phyloP scores from a whole-genome alignment of 106 monocot species.

The Posidonia australis region DNA sequence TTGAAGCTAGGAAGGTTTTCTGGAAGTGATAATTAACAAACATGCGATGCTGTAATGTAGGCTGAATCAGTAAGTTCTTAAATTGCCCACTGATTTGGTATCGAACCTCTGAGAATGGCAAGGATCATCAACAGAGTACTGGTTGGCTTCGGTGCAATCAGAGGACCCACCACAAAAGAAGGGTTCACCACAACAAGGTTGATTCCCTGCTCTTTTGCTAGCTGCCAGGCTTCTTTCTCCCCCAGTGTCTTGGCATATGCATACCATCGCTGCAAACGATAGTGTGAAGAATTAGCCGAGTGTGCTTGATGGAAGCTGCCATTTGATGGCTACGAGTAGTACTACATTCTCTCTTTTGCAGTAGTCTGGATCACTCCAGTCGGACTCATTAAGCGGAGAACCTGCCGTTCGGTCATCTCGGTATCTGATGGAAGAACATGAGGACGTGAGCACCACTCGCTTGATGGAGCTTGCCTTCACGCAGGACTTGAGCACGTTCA shows the following conservation, averaged over 20 bases:
- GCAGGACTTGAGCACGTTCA: constrained; percentile 71
- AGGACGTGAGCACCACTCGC: constrained; percentile 81
- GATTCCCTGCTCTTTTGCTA: constrained; percentile 35
- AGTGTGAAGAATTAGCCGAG: not conserved
- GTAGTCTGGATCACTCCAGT: constrained; percentile 81
- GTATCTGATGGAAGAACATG: constrained; percentile 70
- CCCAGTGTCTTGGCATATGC: constrained; percentile 76
- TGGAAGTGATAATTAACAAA: too few species aligned
- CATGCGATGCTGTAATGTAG: too few species aligned
- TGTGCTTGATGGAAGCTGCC: not conserved
- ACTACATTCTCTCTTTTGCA: constrained; percentile 46
- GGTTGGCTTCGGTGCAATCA: constrained; percentile 51
- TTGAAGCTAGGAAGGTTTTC: too few species aligned
- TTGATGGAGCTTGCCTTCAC: constrained; percentile 36
- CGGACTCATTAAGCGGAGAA: constrained; percentile 71
- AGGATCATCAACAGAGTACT: constrained; percentile 52
- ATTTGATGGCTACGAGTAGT: too few species aligned
- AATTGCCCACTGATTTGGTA: too few species aligned
- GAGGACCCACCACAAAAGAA: constrained; percentile 69
- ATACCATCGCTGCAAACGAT: constrained; percentile 51
- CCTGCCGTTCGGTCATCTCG: constrained; percentile 25
- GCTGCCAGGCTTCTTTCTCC: constrained; percentile 73
- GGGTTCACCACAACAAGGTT: constrained; percentile 80
- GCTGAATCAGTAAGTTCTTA: too few species aligned
- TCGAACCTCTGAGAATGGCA: constrained; percentile 42